Conservation (phyloP, 768 basidiomycete species). For the Phanerochaete sordida region DNA sequence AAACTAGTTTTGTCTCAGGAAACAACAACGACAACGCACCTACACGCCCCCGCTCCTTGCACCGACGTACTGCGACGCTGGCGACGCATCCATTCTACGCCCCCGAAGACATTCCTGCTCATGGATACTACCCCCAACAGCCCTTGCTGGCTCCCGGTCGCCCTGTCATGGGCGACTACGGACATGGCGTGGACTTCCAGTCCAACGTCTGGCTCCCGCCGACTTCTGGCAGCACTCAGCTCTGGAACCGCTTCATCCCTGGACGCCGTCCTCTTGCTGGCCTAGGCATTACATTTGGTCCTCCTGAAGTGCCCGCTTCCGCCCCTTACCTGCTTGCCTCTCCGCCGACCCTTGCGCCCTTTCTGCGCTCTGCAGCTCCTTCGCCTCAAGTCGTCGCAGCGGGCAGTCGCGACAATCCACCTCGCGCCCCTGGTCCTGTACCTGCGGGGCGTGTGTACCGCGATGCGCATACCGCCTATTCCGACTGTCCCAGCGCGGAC, state of each 20-base stretch:
- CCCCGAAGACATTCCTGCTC: neutral
- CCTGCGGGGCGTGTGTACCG: neutral
- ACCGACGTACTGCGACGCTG: conserved; percentile 15
- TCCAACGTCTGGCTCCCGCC: conserved; percentile 12
- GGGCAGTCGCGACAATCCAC: neutral
- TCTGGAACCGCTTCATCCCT: neutral
- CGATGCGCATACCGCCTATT: conserved; percentile 13
- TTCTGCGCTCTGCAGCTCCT: neutral
- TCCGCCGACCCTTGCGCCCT: neutral
- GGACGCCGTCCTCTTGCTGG: conserved; percentile 11
- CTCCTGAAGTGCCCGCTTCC: neutral
- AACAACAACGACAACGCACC: conserved; percentile 2
- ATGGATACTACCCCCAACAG: neutral
- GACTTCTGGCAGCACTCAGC: neutral
- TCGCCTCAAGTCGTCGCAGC: neutral
- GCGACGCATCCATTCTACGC: conserved; percentile 13
- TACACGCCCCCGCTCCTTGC: conserved; percentile 10
- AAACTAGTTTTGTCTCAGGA: conserved; percentile 17
- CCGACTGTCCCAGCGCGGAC: conserved; percentile 16
- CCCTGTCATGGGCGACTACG: neutral
- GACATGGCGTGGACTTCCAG: conserved; percentile 8
- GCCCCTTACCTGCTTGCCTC: neutral
- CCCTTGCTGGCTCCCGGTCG: neutral
- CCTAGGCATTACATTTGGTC: conserved; percentile 8
- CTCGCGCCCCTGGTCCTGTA: neutral